Conservation (phyloP, 257 asterid genomes). For the Rehmannia glutinosa region DNA sequence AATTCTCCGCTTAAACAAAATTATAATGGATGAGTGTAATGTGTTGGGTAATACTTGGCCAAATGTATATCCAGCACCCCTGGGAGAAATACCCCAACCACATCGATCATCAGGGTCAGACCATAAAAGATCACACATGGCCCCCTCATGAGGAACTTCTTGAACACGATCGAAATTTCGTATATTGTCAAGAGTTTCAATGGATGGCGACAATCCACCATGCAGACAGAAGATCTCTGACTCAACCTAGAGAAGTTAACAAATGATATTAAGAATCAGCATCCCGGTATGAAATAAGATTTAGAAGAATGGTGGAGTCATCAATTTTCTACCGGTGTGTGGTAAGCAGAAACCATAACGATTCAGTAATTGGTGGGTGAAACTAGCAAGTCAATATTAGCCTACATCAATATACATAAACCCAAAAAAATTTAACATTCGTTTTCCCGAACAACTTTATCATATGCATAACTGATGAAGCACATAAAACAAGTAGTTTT, state of each 20-base stretch:
- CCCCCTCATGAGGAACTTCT: slow-evolving; percentile 91
- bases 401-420: not conserved
- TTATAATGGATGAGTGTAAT: not conserved
- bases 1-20: slow-evolving; percentile 1
- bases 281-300: not conserved
- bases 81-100: slow-evolving; percentile 88
- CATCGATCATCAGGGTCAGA: slow-evolving; percentile 87
- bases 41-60: slow-evolving; percentile 54
- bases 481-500: not conserved
- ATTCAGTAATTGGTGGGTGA: not conserved
- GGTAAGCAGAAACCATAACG: not conserved
- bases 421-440: not conserved
- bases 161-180: slow-evolving; percentile 79
- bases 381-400: not conserved
- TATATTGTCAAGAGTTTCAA: slow-evolving; percentile 70
- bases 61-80: slow-evolving; percentile 89
- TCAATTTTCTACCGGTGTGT: not conserved
- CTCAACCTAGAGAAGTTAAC: slow-evolving; percentile 52
- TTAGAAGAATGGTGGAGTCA: not conserved
- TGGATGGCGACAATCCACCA: slow-evolving; percentile 79
- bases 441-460: not conserved
- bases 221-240: slow-evolving; percentile 85
- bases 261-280: not conserved
- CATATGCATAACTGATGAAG: not conserved
- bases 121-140: slow-evolving; percentile 90